Percentiles rank a stretch among this genome's conserved stretches.
phyloP scores from a whole-genome alignment of 371 early-diverging fungal species.

The Mortierella sp. region DNA sequence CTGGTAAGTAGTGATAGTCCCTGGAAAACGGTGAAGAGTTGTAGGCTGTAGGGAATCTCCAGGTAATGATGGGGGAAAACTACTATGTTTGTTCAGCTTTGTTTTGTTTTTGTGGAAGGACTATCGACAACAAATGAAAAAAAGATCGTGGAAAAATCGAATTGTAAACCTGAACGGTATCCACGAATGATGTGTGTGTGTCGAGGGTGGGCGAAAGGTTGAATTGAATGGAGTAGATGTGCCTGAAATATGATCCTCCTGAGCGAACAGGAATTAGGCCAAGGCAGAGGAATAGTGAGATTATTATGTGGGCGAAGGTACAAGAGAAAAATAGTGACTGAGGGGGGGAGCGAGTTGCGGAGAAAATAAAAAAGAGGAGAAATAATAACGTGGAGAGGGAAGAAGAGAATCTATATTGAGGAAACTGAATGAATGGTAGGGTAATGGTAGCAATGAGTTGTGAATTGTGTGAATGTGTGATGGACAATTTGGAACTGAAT shows the following conservation, averaged over 20 bases:
- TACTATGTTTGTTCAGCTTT: background rate
- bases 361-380: background rate
- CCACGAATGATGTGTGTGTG: background rate
- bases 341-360: no score
- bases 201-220: background rate
- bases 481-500: no score
- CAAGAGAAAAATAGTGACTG: background rate
- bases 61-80: background rate
- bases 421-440: background rate
- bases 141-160: background rate
- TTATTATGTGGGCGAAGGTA: background rate
- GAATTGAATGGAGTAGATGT: background rate
- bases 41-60: constrained; percentile 10
- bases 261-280: background rate
- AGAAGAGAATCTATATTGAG: background rate
- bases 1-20: constrained; percentile 3
- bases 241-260: background rate
- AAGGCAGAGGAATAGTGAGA: background rate
- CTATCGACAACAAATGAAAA: background rate
- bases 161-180: background rate
- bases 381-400: background rate
- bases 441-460: no score
- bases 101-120: background rate
- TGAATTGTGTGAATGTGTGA: background rate
- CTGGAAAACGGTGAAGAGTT: background rate